Conservation (phyloP, 306 rosid species). For the Sicyos baderoa region DNA sequence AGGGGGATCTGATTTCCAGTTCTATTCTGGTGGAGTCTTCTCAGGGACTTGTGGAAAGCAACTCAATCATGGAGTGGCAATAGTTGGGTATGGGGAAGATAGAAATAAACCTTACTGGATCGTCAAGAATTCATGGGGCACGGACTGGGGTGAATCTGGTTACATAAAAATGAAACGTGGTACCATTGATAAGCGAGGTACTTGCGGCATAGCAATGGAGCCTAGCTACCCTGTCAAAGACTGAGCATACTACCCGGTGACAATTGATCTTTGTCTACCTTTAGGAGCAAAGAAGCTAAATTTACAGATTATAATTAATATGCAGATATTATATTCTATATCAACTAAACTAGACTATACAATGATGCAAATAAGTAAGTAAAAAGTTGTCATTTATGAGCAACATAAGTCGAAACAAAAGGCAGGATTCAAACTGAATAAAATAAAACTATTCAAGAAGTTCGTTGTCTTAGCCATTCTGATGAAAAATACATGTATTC, state of each 20-base stretch:
- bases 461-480: no score
- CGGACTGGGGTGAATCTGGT: conserved; percentile 61
- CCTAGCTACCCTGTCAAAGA: conserved; percentile 59
- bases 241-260: conserved; percentile 18
- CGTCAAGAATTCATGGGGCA: conserved; percentile 71
- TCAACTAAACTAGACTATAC: conserved; percentile 7
- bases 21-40: conserved; percentile 53
- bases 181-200: conserved; percentile 29
- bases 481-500: not conserved
- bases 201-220: conserved; percentile 60
- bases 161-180: conserved; percentile 41
- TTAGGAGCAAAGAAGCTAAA: conserved; percentile 17
- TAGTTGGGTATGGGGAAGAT: conserved; percentile 60
- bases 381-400: conserved; percentile 13
- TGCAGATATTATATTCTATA: not conserved
- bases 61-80: conserved; percentile 58
- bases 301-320: not conserved
- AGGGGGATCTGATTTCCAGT: conserved; percentile 37
- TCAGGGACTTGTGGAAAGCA: conserved; percentile 41
- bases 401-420: conserved; percentile 10
- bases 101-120: conserved; percentile 44
- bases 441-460: conserved; percentile 8
- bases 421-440: not conserved
- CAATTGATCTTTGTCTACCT: conserved; percentile 19
- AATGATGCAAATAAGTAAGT: conserved; percentile 21